Evolutionary conservation across 371 early-diverging fungal species (phyloP).

Genomic region (Mortierella polycephala): DNA sequence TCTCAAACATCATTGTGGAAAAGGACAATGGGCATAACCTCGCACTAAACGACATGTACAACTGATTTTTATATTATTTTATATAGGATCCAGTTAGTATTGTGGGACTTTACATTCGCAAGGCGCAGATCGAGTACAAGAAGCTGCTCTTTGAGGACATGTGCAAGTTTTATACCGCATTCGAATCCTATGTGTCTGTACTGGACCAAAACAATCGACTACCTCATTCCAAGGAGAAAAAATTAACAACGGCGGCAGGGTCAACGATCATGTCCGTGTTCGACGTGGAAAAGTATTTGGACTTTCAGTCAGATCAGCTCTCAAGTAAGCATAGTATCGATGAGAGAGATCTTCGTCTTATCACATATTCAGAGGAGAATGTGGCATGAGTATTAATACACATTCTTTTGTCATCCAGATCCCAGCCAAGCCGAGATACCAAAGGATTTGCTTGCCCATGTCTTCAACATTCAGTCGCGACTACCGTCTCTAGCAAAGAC

Average conservation of each 20-base stretch:
- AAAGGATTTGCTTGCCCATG: constrained; percentile 34
- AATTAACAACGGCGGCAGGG: constrained; percentile 9
- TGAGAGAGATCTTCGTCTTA: background rate
- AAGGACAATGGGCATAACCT: too few species aligned
- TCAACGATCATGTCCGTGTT: constrained; percentile 22
- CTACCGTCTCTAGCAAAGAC: constrained; percentile 37
- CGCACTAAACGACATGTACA: too few species aligned
- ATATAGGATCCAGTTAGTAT: constrained; percentile 44
- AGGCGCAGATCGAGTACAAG: constrained; percentile 50
- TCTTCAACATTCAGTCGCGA: constrained; percentile 27
- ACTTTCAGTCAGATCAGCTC: constrained; percentile 21
- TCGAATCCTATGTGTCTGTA: constrained; percentile 31
- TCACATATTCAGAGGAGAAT: too few species aligned
- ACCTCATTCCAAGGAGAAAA: background rate
- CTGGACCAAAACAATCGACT: constrained; percentile 1
- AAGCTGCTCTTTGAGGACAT: constrained; percentile 43
- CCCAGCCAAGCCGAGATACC: constrained; percentile 23
- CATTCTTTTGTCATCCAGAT: constrained; percentile 6
- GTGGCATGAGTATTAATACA: background rate
- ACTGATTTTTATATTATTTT: background rate
- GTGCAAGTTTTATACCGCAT: constrained; percentile 38
- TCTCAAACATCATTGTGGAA: too few species aligned
- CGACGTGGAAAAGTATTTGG: constrained; percentile 47
- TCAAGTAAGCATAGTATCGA: constrained; percentile 13
- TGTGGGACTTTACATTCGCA: constrained; percentile 54